Conservation (phyloP, 129 eudicot genomes). For the Flaveria brownii region DNA sequence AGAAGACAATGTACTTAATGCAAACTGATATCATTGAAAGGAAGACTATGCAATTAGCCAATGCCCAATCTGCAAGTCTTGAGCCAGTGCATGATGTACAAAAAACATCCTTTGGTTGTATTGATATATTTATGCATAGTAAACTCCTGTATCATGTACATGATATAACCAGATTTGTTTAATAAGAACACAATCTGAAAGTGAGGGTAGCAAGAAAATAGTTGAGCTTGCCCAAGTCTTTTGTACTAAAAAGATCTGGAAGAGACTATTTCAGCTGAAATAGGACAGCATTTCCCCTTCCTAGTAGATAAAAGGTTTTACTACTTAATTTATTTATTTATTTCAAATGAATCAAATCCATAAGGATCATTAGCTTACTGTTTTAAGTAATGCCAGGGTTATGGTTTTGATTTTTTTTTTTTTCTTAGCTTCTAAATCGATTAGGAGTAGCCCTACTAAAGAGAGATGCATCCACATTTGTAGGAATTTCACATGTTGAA, state of each 20-base stretch:
- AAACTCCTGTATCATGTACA: neutral
- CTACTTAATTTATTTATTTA: neutral
- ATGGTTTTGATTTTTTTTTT: neutral
- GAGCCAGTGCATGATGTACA: neutral
- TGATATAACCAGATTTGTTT: neutral
- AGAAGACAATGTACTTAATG: neutral
- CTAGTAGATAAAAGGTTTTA: neutral
- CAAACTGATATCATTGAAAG: neutral
- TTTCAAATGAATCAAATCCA: neutral
- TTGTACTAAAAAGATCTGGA: neutral
- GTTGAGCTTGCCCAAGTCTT: neutral
- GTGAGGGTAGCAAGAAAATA: neutral
- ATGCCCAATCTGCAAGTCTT: neutral
- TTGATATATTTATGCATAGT: neutral
- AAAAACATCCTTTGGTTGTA: neutral
- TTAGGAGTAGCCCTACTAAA: neutral
- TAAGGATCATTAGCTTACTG: neutral
- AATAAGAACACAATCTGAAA: neutral
- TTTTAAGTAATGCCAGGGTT: neutral
- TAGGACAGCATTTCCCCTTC: neutral
- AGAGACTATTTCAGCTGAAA: neutral
- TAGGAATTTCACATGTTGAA: slow-evolving; percentile 15
- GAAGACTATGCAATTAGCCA: neutral
- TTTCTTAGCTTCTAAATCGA: neutral
- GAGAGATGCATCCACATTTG: neutral